phyloP scores from a whole-genome alignment of 148 eudicot species.

The Bassia scoparia region DNA sequence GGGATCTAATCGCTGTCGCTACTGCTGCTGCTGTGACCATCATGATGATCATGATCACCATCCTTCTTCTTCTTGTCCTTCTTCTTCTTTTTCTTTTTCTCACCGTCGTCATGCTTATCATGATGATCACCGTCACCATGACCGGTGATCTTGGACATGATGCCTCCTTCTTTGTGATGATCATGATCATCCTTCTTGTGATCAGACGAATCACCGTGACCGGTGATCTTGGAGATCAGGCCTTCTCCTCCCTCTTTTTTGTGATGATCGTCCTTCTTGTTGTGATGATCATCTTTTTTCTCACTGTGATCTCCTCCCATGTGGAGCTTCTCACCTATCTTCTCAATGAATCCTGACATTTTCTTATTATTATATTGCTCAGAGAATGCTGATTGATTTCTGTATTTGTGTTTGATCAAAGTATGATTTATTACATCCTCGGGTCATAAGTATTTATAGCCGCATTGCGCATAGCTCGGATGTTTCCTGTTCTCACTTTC shows the following conservation, averaged over 20 bases:
- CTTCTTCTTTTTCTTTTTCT: too few species aligned
- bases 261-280: slow-evolving; percentile 12
- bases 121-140: neutral
- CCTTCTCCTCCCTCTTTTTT: slow-evolving; percentile 13
- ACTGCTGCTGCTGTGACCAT: too few species aligned
- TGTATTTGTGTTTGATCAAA: too few species aligned
- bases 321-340: slow-evolving; percentile 23
- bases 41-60: too few species aligned
- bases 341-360: slow-evolving; percentile 28
- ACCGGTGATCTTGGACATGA: neutral
- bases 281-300: slow-evolving; percentile 8
- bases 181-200: slow-evolving; percentile 10
- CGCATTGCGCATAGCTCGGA: too few species aligned
- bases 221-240: slow-evolving; percentile 7
- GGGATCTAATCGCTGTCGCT: too few species aligned
- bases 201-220: neutral
- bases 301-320: slow-evolving; percentile 9
- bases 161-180: neutral
- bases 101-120: neutral
- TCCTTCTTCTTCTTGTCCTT: too few species aligned
- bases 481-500: too few species aligned
- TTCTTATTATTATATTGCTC: too few species aligned
- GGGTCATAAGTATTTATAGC: too few species aligned
- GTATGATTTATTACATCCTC: too few species aligned
- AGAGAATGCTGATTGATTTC: too few species aligned